Conservation (phyloP, 192 early-diverging fungal genomes). For the Gryganskiella cystojenkinii region DNA sequence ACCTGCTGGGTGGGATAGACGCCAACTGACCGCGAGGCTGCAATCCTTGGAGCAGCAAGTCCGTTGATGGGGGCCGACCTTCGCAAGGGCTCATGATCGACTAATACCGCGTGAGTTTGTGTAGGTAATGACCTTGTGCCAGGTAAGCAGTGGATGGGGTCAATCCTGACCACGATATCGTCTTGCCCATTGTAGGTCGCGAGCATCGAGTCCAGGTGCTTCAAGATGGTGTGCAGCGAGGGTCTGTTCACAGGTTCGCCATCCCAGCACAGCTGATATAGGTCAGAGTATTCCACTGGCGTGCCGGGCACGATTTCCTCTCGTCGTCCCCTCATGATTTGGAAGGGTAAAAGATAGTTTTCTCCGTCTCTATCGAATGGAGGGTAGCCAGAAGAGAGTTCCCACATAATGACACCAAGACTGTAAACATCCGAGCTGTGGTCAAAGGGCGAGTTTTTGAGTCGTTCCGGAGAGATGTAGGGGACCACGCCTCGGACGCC, state of each 20-base stretch:
- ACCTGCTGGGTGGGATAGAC: background rate
- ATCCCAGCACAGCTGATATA: slow-evolving; percentile 57
- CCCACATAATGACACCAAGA: slow-evolving; percentile 59
- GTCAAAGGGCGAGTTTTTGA: slow-evolving; percentile 37
- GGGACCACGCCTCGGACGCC: slow-evolving; percentile 48
- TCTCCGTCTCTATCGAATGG: slow-evolving; percentile 46
- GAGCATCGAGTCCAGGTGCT: slow-evolving; percentile 15
- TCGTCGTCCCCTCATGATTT: slow-evolving; percentile 43
- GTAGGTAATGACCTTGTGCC: slow-evolving; percentile 22
- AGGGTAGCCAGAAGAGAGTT: slow-evolving; percentile 42
- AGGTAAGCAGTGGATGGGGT: too few relatives aligned
- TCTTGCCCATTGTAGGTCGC: background rate
- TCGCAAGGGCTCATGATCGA: background rate
- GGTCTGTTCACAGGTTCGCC: slow-evolving; percentile 50
- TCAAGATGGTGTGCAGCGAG: slow-evolving; percentile 9
- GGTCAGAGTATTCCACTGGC: slow-evolving; percentile 46
- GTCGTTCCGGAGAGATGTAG: slow-evolving; percentile 53
- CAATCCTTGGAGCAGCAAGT: too few relatives aligned
- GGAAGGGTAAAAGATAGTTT: slow-evolving; percentile 37
- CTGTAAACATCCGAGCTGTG: slow-evolving; percentile 54
- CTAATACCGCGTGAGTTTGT: background rate
- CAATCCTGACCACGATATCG: too few relatives aligned
- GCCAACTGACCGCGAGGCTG: background rate
- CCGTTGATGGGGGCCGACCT: slow-evolving; percentile 18
- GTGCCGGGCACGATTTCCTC: slow-evolving; percentile 45